Percentiles rank a stretch among this genome's conserved stretches.
Evolutionary conservation across 1,284 basidiomycete genomes (phyloP).

Genomic region (Entoloma clypeatum): DNA sequence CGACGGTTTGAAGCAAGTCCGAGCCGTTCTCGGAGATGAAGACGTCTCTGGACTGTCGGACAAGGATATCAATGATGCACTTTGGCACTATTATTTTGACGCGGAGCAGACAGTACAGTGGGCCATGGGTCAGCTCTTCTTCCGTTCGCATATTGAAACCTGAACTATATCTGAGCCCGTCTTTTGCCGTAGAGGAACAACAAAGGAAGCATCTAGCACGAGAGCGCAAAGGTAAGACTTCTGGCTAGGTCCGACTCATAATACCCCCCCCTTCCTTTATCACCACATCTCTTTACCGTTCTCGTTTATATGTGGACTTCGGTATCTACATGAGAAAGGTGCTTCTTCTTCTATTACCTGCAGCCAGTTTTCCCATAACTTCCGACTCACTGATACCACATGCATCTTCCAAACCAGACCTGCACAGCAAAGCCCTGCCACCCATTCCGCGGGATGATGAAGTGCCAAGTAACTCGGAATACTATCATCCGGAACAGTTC

Average conservation of each 20-base stretch:
- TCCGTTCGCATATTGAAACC: slow-evolving; percentile 3
- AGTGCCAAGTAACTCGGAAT: slow-evolving; percentile 20
- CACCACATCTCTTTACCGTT: slow-evolving; percentile 20
- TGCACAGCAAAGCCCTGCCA: slow-evolving; percentile 23
- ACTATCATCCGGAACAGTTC: slow-evolving; percentile 20
- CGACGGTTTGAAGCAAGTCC: slow-evolving; percentile 64
- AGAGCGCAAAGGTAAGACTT: slow-evolving; percentile 82
- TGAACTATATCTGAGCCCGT: slow-evolving; percentile 11
- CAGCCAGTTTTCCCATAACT: slow-evolving; percentile 7
- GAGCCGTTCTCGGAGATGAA: slow-evolving; percentile 64
- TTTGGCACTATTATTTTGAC: slow-evolving; percentile 93
- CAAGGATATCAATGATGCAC: slow-evolving; percentile 69
- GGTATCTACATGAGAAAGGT: slow-evolving; percentile 37
- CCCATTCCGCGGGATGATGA: slow-evolving; percentile 19
- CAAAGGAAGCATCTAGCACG: slow-evolving; percentile 50
- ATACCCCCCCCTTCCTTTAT: slow-evolving; percentile 29
- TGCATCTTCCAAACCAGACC: slow-evolving; percentile 17
- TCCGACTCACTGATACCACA: slow-evolving; percentile 4
- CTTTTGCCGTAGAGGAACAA: slow-evolving; percentile 49
- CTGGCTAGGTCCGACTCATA: slow-evolving; percentile 20
- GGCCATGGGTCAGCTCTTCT: slow-evolving; percentile 55
- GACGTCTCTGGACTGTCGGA: slow-evolving; percentile 69
- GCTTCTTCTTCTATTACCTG: slow-evolving; percentile 32
- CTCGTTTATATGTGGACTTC: slow-evolving; percentile 8
- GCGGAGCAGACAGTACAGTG: slow-evolving; percentile 73